These are phyloP conservation scores for Coemansia sp. DNA, from an alignment of 192 early-diverging fungal species.

Conservation along the genomic window DNA sequence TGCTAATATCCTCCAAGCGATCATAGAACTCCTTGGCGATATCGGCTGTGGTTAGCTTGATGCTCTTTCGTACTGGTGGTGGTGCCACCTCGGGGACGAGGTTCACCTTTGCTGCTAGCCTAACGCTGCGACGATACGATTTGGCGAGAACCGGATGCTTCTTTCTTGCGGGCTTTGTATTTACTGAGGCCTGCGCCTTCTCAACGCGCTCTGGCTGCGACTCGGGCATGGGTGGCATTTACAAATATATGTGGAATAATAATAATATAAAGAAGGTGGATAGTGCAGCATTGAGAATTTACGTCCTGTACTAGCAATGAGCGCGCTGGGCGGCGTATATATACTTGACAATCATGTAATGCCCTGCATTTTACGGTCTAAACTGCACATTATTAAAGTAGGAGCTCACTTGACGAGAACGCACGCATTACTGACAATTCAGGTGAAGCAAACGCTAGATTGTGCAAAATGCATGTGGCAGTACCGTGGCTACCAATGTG, in stretches of 20 bases:
- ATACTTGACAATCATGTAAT: not conserved
- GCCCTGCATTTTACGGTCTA: not conserved
- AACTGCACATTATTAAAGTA: not conserved
- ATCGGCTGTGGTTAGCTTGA: not conserved
- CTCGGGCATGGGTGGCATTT: not conserved
- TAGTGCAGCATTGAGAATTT: not conserved
- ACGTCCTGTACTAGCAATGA: not conserved
- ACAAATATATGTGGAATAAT: not conserved
- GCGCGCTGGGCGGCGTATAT: not conserved
- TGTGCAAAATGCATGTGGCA: not conserved
- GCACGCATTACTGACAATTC: not conserved
- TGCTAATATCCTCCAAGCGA: constrained; percentile 22
- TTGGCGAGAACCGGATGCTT: not conserved
- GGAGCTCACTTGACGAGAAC: not conserved
- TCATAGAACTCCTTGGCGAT: constrained; percentile 9
- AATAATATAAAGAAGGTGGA: not conserved
- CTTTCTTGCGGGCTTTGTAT: constrained; percentile 4
- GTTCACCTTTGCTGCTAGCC: constrained; percentile 21
- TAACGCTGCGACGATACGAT: constrained; percentile 23
- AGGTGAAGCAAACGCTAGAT: not conserved
- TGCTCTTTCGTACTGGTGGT: not conserved
- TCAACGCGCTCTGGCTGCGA: not conserved
- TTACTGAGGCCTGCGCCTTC: not conserved
- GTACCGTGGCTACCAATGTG: not conserved
- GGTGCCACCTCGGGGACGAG: not conserved